A percentile compares a stretch with the other conserved stretches of the same genome.
Conservation (phyloP, 192 early-diverging fungal genomes). For the Coemansia sp. region DNA sequence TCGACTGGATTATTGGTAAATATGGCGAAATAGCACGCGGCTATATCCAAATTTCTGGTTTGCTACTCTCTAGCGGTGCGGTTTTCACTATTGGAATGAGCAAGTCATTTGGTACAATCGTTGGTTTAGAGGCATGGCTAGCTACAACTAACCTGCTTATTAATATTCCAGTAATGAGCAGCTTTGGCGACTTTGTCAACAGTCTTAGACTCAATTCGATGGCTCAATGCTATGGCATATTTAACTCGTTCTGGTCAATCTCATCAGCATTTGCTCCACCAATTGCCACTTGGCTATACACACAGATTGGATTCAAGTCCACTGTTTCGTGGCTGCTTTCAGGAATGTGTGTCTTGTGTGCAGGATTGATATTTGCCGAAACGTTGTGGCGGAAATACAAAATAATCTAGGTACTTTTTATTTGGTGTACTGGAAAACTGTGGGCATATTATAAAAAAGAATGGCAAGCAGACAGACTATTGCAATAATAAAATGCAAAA, state of each 20-base stretch:
- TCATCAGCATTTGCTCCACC: conserved; percentile 40
- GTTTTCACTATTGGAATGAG: conserved; percentile 29
- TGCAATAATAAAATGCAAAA: too few relatives aligned
- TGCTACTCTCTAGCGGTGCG: conserved; percentile 22
- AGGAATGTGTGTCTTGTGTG: conserved; percentile 21
- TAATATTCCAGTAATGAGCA: conserved; percentile 51
- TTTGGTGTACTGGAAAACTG: not conserved
- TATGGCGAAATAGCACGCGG: conserved; percentile 28
- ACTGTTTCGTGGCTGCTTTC: conserved; percentile 27
- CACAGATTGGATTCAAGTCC: conserved; percentile 32
- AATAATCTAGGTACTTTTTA: not conserved
- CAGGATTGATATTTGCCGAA: conserved; percentile 16
- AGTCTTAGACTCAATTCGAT: conserved; percentile 38
- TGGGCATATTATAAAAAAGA: too few relatives aligned
- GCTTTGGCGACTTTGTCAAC: conserved; percentile 53
- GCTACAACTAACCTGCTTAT: conserved; percentile 17
- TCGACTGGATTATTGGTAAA: conserved; percentile 28
- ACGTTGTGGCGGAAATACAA: not conserved
- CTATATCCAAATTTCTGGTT: conserved; percentile 24
- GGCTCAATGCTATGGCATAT: conserved; percentile 44
- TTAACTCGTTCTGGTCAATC: conserved; percentile 45
- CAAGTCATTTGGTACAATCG: conserved; percentile 25
- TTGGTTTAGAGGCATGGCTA: conserved; percentile 24
- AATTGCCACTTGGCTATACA: conserved; percentile 35
- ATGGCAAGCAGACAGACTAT: too few relatives aligned